These are phyloP conservation scores for Cucumis sativus DNA, from an alignment of 306 rosid genomes.

Conservation along the genomic window DNA sequence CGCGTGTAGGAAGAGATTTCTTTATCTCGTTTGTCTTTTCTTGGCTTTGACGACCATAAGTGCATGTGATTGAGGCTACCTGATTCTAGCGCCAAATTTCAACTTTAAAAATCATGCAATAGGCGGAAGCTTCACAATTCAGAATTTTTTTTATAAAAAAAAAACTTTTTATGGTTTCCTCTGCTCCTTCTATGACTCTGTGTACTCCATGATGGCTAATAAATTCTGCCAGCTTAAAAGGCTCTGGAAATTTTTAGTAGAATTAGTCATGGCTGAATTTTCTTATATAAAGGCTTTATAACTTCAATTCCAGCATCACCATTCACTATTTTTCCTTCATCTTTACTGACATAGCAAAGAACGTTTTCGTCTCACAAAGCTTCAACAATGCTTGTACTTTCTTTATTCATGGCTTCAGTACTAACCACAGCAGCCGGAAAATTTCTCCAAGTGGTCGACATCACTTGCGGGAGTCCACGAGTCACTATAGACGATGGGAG, in stretches of 20 bases:
- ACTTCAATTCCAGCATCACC: background rate
- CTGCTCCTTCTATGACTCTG: slow-evolving; percentile 1
- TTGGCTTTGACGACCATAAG: background rate
- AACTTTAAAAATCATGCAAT: background rate
- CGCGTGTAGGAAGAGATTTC: background rate
- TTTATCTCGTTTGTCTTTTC: background rate
- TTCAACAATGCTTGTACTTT: slow-evolving; percentile 5
- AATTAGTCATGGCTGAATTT: background rate
- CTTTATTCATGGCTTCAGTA: slow-evolving; percentile 6
- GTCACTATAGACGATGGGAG: slow-evolving; percentile 43
- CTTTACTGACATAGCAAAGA: background rate
- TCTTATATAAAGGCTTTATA: slow-evolving; percentile 11
- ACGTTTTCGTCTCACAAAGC: background rate
- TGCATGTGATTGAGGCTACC: background rate
- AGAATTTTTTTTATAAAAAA: background rate
- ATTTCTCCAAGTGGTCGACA: slow-evolving; percentile 50
- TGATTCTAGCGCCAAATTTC: background rate
- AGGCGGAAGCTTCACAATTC: background rate
- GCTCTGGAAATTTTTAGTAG: background rate
- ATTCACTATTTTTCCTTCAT: background rate
- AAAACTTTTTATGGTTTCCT: background rate
- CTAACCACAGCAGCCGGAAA: slow-evolving; percentile 28
- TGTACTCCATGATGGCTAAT: background rate
- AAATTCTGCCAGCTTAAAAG: background rate
- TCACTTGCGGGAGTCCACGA: slow-evolving; percentile 60